phyloP scores from a whole-genome alignment of 208 protist species.

The Crithidia fasciculata region DNA sequence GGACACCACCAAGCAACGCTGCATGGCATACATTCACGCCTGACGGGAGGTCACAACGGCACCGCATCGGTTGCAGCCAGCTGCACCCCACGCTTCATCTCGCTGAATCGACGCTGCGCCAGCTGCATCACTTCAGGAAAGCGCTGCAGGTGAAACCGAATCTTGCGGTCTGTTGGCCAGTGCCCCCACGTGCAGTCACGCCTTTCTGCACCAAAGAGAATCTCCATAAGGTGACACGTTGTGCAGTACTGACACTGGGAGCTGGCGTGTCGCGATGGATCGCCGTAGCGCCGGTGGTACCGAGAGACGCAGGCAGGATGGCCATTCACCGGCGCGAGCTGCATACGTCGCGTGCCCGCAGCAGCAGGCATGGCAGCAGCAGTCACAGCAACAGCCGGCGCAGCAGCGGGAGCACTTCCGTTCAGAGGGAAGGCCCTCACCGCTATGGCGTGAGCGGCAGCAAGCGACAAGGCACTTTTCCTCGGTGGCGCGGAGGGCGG shows the following conservation, averaged over 20 bases:
- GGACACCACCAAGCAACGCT: too few relatives aligned
- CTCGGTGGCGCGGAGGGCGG: too few relatives aligned
- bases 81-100: conserved; percentile 35
- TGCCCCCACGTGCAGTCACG: conserved; percentile 62
- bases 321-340: neutral
- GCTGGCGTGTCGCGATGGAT: conserved; percentile 47
- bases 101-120: conserved; percentile 41
- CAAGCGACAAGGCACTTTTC: too few relatives aligned
- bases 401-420: too few relatives aligned
- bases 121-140: conserved; percentile 46
- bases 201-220: conserved; percentile 62
- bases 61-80: conserved; percentile 41
- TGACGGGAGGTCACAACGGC: conserved; percentile 1
- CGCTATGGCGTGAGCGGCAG: too few relatives aligned
- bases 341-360: neutral
- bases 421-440: too few relatives aligned
- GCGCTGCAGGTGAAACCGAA: conserved; percentile 48
- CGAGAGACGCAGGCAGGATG: conserved; percentile 45
- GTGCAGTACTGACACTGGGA: conserved; percentile 63
- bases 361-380: too few relatives aligned
- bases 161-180: conserved; percentile 63
- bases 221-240: conserved; percentile 77
- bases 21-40: too few relatives aligned
- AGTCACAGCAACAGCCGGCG: too few relatives aligned
- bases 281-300: conserved; percentile 64